Percentiles rank a stretch among this genome's conserved stretches.
These are phyloP conservation scores for Sideroxylon spinosum DNA, from an alignment of 179 eudicot genomes.

Conservation along the genomic window DNA sequence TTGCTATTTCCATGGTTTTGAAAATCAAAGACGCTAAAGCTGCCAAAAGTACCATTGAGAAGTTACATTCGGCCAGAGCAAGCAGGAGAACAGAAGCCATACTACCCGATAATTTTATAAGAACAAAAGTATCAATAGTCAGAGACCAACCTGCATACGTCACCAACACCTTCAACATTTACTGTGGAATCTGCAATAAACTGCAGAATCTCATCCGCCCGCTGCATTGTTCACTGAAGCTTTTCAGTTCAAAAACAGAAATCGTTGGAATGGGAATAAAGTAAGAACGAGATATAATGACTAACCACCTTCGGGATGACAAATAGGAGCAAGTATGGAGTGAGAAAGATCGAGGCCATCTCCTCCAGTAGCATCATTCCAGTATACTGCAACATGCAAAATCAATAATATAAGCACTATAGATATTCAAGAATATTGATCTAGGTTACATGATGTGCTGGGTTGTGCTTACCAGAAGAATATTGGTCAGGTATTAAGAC, in stretches of 20 bases:
- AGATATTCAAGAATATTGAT: background rate
- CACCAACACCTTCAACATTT: conserved; percentile 87
- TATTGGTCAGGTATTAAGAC: background rate
- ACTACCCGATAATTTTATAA: background rate
- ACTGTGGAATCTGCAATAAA: conserved; percentile 79
- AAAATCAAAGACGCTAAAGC: conserved; percentile 81
- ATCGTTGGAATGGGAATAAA: background rate
- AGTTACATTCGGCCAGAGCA: conserved; percentile 3
- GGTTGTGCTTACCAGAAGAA: background rate
- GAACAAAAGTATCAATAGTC: too few species aligned
- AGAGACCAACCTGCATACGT: conserved; percentile 75
- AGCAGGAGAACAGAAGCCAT: background rate
- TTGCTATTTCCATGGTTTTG: conserved; percentile 75
- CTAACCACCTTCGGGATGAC: conserved; percentile 65
- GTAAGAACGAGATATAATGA: conserved; percentile 19
- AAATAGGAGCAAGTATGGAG: conserved; percentile 82
- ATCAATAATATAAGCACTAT: background rate
- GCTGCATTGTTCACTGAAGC: conserved; percentile 41
- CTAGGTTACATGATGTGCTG: too few species aligned
- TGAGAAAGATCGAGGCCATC: conserved; percentile 91
- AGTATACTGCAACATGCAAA: conserved; percentile 58
- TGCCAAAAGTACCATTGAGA: conserved; percentile 27
- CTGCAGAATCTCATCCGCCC: conserved; percentile 76
- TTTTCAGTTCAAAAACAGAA: conserved; percentile 16
- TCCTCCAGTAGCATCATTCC: conserved; percentile 95